phyloP scores from a whole-genome alignment of 2,329 filamentous ascomycete genomes.

The Penicillium sp. region DNA sequence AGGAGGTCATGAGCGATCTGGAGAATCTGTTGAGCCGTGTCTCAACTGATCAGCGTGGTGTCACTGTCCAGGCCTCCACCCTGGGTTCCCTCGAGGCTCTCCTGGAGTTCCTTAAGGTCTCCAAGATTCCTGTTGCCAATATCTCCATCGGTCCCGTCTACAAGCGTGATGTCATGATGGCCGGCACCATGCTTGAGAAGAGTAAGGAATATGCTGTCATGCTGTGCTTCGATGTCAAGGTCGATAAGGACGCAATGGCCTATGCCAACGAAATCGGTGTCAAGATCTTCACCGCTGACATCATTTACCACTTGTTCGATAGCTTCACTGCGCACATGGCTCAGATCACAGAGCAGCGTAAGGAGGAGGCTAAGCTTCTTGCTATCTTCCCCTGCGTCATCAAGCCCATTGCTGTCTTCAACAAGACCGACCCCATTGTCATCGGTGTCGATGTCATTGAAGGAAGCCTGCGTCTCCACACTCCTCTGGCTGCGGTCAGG shows the following conservation, averaged over 20 bases:
- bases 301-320: constrained; percentile 98
- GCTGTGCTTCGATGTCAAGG: constrained; percentile 99
- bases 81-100: constrained; percentile 94
- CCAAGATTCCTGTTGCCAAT: constrained; percentile 96
- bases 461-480: constrained; percentile 79
- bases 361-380: constrained; percentile 91
- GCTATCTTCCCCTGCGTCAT: constrained; percentile 97
- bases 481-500: constrained; percentile 84
- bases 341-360: constrained; percentile 80
- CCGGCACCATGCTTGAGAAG: constrained; percentile 93
- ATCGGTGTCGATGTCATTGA: constrained; percentile 95
- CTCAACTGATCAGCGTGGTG: constrained; percentile 87
- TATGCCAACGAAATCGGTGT: constrained; percentile 93
- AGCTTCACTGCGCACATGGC: constrained; percentile 94
- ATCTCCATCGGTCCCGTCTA: constrained; percentile 97
- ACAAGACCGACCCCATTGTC: constrained; percentile 95
- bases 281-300: constrained; percentile 97
- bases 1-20: constrained; percentile 94
- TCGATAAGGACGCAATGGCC: constrained; percentile 89
- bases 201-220: constrained; percentile 94
- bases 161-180: constrained; percentile 96
- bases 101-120: constrained; percentile 90
- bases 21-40: constrained; percentile 88
- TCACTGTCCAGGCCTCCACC: constrained; percentile 95
- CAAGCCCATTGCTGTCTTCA: constrained; percentile 87